Base-by-base conservation (phyloP, 2,329 filamentous ascomycete genomes). In the Penicillium sp. region DNA sequence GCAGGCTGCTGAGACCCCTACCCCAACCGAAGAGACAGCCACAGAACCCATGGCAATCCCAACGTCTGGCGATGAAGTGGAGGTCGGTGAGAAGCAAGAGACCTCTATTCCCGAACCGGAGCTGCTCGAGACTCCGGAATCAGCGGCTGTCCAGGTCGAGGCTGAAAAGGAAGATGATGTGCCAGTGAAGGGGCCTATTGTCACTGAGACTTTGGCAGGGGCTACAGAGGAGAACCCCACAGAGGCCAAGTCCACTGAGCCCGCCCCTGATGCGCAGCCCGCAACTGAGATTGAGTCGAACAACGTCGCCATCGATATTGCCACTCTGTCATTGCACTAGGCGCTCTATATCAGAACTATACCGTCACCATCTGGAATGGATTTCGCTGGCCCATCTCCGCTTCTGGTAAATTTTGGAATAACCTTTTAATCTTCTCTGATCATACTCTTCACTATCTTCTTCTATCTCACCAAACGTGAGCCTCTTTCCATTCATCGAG, bases 241-340 rank as follows among this genome's bases (percentile, higher is more conserved):
- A n/a, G 43, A 48, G 22, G 22, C 17, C 8, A 28, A 55, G 14
- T 6, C 36, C 2, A 35, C 50, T 31, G 45, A 56, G 16, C 17
- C 58, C 26, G 35, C 45, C 25, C 43, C 56, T 42, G 50, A 45
- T 28, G 51, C 54, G 30, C 38, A 57, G 14, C 44, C 56, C 17
- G 22, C 48, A 22, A 8, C 58, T 19, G 59, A 63, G 40, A 26
- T 43, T 25, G 62, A 64, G 43, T 44, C 60, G 14, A 53, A 59
- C 49, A 61, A 62, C 8, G 58, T 62, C 46, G 67, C 65, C n/a
- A 58, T 67, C 56, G 67, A 69, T 43, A 61, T 68, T 50, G 60
- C 57, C 45, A 65, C 57, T 33, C 52, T 69, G 43, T 55, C 63
- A 25, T 55, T 68, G 44, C 64, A 61, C 53, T 70, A 59, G 55